Conservation (phyloP, 352 stramenopile species). For the Globisporangium echinulatum region DNA sequence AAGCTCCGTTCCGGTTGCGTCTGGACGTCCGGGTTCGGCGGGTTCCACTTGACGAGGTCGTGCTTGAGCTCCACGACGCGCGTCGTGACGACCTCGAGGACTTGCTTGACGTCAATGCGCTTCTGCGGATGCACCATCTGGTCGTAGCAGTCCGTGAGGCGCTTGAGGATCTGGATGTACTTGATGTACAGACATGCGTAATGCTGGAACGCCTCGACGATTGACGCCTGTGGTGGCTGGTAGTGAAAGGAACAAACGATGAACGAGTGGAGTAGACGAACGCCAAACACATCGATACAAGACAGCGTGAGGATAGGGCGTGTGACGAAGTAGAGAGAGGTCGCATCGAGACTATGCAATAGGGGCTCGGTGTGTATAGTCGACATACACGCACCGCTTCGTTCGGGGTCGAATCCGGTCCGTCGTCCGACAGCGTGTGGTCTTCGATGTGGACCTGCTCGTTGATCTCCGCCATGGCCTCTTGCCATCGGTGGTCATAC, state of each 20-base stretch:
- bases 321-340: not conserved
- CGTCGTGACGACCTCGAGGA: conserved; percentile 90
- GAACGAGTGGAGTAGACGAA: too few species aligned
- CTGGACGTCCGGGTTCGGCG: conserved; percentile 84
- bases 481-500: conserved; percentile 87
- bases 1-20: conserved; percentile 81
- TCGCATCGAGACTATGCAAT: not conserved
- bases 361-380: not conserved
- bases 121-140: conserved; percentile 94
- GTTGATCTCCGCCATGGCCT: conserved; percentile 90
- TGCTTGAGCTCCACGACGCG: conserved; percentile 88
- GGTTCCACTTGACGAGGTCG: conserved; percentile 92
- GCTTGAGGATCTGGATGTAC: conserved; percentile 90
- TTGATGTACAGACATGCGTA: conserved; percentile 95
- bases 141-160: conserved; percentile 90
- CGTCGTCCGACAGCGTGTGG: conserved; percentile 50
- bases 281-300: too few species aligned
- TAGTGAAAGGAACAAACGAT: not conserved
- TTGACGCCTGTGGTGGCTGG: conserved; percentile 62
- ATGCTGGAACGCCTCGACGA: conserved; percentile 90
- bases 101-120: conserved; percentile 89
- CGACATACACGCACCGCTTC: conserved; percentile 25
- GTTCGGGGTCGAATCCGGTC: conserved; percentile 20
- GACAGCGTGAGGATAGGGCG: not conserved
- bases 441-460: conserved; percentile 90